Percentiles rank a stretch among this genome's conserved stretches.
Conservation (phyloP, 768 basidiomycete species). For the Lentinula boryana region DNA sequence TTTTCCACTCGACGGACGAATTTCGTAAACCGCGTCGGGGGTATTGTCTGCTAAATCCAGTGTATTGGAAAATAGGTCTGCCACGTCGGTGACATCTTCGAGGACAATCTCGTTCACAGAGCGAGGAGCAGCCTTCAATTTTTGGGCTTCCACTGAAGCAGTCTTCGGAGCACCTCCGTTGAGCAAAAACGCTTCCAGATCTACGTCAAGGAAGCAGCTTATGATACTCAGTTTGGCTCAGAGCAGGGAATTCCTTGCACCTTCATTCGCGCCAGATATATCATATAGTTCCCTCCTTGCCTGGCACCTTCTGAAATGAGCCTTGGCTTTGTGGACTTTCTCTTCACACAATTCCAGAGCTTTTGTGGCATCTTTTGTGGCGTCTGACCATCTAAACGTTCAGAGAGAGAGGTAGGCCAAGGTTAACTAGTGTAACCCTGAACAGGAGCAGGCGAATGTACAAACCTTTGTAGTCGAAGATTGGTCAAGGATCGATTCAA, state of each 20-base stretch:
- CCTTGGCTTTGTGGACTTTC: not conserved
- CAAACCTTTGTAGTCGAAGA: conserved; percentile 9
- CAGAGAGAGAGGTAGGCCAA: not conserved
- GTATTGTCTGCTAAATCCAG: not conserved
- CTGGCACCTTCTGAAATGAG: not conserved
- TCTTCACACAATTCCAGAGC: not conserved
- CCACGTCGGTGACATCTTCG: not conserved
- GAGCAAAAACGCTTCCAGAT: not conserved
- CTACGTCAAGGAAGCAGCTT: not conserved
- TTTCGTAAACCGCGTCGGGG: not conserved
- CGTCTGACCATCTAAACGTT: not conserved
- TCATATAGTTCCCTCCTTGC: not conserved
- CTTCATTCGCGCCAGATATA: not conserved
- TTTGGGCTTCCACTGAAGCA: not conserved
- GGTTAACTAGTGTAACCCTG: too few relatives aligned
- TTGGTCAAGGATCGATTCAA: conserved; percentile 6
- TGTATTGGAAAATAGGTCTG: not conserved
- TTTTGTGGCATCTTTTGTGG: not conserved
- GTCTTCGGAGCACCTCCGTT: not conserved
- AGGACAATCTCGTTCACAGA: not conserved
- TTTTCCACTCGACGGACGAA: not conserved
- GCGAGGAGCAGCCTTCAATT: not conserved
- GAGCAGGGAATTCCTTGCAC: not conserved
- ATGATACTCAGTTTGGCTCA: not conserved
- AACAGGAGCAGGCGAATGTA: not conserved